phyloP scores from a whole-genome alignment of 2,329 filamentous ascomycete genomes.

The Chaetomium olivaceum region DNA sequence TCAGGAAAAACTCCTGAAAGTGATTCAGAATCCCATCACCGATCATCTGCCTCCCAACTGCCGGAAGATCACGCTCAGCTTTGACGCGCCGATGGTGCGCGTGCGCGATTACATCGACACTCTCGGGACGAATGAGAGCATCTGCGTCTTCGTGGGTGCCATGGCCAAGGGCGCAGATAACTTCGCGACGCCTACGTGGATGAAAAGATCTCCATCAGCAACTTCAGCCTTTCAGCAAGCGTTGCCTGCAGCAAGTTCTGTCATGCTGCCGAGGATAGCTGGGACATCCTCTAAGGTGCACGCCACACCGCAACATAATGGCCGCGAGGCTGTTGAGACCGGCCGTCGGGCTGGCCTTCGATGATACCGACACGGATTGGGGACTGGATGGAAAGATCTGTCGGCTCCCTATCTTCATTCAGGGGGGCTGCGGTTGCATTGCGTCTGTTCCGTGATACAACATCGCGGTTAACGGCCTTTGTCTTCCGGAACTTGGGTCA shows the following conservation, averaged over 20 bases:
- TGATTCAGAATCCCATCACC: slow-evolving; percentile 97
- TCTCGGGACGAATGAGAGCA: slow-evolving; percentile 80
- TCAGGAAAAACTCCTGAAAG: slow-evolving; percentile 94
- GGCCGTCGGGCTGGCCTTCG: background rate
- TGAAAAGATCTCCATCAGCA: slow-evolving; percentile 97
- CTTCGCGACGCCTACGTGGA: slow-evolving; percentile 95
- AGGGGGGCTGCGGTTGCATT: slow-evolving; percentile 34
- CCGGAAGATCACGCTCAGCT: slow-evolving; percentile 95
- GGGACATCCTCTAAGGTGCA: slow-evolving; percentile 78
- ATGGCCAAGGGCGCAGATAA: slow-evolving; percentile 98
- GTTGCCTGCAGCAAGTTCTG: slow-evolving; percentile 99
- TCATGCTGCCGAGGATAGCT: slow-evolving; percentile 94
- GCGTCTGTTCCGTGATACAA: slow-evolving; percentile 65
- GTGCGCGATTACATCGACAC: slow-evolving; percentile 85
- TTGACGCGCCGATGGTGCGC: slow-evolving; percentile 83
- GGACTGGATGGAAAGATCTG: slow-evolving; percentile 35
- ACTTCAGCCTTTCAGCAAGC: slow-evolving; percentile 94
- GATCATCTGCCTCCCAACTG: slow-evolving; percentile 96
- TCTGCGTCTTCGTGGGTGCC: slow-evolving; percentile 95
- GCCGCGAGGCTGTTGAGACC: background rate
- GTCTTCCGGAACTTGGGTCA: slow-evolving; percentile 60
- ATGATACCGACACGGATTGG: slow-evolving; percentile 25
- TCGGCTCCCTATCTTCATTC: slow-evolving; percentile 25
- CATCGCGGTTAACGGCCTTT: slow-evolving; percentile 60
- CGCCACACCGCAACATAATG: background rate